These are phyloP conservation scores for Ceratocystis smalleyi DNA, from an alignment of 2,329 filamentous ascomycete species.

Conservation along the genomic window DNA sequence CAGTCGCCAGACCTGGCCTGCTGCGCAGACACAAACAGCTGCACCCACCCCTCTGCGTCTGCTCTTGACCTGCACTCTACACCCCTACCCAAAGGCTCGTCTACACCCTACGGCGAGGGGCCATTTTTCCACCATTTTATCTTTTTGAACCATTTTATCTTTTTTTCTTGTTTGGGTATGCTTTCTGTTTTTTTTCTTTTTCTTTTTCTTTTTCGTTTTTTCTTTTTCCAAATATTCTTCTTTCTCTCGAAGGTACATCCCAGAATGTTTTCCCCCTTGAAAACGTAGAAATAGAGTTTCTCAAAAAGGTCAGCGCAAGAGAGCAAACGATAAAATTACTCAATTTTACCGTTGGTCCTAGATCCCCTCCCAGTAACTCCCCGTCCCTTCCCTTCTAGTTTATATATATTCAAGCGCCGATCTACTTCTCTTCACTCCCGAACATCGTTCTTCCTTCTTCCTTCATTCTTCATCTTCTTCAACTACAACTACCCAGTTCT, in stretches of 20 bases:
- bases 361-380: neutral
- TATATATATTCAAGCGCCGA: conserved; percentile 3
- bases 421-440: neutral
- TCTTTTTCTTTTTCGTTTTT: neutral
- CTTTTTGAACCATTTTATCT: neutral
- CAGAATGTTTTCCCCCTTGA: neutral
- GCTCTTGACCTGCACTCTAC: too few species aligned
- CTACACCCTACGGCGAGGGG: too few species aligned
- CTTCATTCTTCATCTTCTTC: neutral
- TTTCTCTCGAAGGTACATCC: neutral
- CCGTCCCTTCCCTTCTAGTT: neutral
- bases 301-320: neutral
- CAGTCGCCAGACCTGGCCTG: too few species aligned
- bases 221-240: neutral
- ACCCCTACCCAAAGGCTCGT: too few species aligned
- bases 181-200: neutral
- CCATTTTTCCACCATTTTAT: too few species aligned
- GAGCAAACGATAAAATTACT: neutral
- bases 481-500: neutral
- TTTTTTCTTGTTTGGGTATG: neutral
- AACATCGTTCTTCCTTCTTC: neutral
- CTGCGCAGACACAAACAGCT: too few species aligned
- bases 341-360: neutral
- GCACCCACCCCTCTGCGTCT: too few species aligned
- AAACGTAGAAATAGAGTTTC: neutral